Conservation (phyloP, 257 asterid species). For the Solanum sparsipilum region DNA sequence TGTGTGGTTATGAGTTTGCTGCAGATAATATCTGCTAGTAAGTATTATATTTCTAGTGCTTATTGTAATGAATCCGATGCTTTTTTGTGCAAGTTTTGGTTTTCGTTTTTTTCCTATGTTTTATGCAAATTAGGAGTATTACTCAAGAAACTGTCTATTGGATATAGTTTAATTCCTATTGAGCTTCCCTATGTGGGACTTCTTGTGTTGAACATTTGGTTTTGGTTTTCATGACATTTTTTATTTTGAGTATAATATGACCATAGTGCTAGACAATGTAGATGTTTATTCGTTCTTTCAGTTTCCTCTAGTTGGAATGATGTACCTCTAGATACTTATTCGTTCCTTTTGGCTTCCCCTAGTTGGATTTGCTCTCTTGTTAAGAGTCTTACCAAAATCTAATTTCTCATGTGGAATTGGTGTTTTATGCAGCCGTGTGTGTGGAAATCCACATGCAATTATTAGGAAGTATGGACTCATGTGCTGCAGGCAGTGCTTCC, state of each 20-base stretch:
- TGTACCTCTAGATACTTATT: background rate
- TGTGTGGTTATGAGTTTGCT: background rate
- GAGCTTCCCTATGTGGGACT: no score
- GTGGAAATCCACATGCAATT: constrained; percentile 10
- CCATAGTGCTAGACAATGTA: no score
- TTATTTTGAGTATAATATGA: no score
- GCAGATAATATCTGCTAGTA: background rate
- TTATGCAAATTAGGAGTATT: background rate
- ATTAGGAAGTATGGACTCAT: constrained; percentile 12
- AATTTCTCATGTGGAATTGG: background rate
- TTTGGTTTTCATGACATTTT: background rate
- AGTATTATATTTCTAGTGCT: background rate
- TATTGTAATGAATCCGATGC: background rate
- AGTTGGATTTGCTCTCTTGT: background rate
- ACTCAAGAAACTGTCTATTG: background rate
- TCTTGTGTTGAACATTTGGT: background rate
- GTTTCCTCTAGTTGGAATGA: background rate
- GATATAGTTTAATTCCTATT: background rate
- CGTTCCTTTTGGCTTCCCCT: background rate
- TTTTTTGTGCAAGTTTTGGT: background rate
- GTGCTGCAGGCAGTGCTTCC: constrained; percentile 17
- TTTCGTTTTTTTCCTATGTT: background rate
- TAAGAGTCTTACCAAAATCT: background rate
- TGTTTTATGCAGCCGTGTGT: constrained; percentile 6
- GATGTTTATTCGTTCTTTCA: background rate